These are phyloP conservation scores for Phytophthora sp. DNA, from an alignment of 352 stramenopile species.

Conservation along the genomic window DNA sequence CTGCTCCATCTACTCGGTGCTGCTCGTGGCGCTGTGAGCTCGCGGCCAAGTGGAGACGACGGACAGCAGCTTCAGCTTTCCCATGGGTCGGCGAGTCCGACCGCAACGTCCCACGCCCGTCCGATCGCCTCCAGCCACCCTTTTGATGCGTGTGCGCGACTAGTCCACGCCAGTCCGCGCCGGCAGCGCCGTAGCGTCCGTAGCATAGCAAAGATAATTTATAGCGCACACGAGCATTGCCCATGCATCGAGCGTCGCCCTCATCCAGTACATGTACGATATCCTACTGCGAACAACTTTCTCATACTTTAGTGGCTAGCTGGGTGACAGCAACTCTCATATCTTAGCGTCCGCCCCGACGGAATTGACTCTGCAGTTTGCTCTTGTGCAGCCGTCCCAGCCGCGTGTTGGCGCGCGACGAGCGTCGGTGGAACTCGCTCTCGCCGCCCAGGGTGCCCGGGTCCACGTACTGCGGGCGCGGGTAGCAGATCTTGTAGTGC, in stretches of 20 bases:
- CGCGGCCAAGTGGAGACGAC: background rate
- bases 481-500: constrained; percentile 88
- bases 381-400: constrained; percentile 49
- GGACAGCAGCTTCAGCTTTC: background rate
- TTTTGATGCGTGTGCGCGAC: constrained; percentile 9
- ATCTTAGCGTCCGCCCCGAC: constrained; percentile 25
- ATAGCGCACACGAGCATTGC: constrained; percentile 30
- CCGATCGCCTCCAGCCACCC: background rate
- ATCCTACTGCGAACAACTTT: constrained; percentile 6
- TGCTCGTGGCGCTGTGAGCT: constrained; percentile 62
- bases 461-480: constrained; percentile 78
- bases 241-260: constrained; percentile 4
- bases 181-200: constrained; percentile 9
- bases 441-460: constrained; percentile 80
- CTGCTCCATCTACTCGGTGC: constrained; percentile 78
- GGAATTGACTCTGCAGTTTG: constrained; percentile 56
- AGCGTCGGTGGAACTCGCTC: constrained; percentile 66
- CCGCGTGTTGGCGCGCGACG: constrained; percentile 57
- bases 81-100: constrained; percentile 12
- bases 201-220: constrained; percentile 43
- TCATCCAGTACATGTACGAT: constrained; percentile 32
- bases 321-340: background rate
- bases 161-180: constrained; percentile 1
- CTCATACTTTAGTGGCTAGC: constrained; percentile 6
- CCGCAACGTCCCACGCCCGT: background rate